Percentiles rank a stretch among this genome's conserved stretches.
Evolutionary conservation across 306 rosid genomes (phyloP).

Genomic region (Crataegus laevigata): DNA sequence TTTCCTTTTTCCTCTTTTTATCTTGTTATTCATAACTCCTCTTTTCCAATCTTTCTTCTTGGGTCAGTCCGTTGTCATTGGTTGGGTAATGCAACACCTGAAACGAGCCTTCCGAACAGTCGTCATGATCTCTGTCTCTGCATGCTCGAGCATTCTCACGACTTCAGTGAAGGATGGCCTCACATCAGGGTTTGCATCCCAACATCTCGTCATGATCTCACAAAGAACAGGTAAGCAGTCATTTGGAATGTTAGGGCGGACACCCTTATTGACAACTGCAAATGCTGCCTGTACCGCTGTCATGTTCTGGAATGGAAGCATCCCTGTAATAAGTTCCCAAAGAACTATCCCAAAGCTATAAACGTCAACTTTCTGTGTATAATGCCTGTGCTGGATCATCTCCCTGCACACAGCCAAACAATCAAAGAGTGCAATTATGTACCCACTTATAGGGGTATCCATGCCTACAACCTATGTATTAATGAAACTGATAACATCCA

Average conservation of each 20-base stretch:
- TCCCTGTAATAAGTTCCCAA: conserved; percentile 96
- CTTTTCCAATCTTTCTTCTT: conserved; percentile 21
- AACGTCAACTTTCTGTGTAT: conserved; percentile 93
- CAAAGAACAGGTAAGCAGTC: conserved; percentile 88
- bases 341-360: conserved; percentile 97
- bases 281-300: conserved; percentile 99
- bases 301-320: conserved; percentile 99
- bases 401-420: conserved; percentile 49
- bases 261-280: conserved; percentile 90
- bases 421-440: not conserved
- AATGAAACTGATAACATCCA: not conserved
- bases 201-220: conserved; percentile 95
- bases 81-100: conserved; percentile 90
- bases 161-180: conserved; percentile 82
- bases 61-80: conserved; percentile 84
- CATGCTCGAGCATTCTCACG: conserved; percentile 85
- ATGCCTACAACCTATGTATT: not conserved
- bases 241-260: conserved; percentile 74
- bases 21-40: conserved; percentile 18
- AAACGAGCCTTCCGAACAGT: conserved; percentile 95
- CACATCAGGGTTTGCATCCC: conserved; percentile 96
- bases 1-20: conserved; percentile 3
- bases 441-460: not conserved
- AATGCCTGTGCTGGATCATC: conserved; percentile 99
- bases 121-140: conserved; percentile 86